Percentiles rank a stretch among this genome's conserved stretches.
Evolutionary conservation across 2,329 filamentous ascomycete genomes (phyloP).

Genomic region (Fusarium algeriense): DNA sequence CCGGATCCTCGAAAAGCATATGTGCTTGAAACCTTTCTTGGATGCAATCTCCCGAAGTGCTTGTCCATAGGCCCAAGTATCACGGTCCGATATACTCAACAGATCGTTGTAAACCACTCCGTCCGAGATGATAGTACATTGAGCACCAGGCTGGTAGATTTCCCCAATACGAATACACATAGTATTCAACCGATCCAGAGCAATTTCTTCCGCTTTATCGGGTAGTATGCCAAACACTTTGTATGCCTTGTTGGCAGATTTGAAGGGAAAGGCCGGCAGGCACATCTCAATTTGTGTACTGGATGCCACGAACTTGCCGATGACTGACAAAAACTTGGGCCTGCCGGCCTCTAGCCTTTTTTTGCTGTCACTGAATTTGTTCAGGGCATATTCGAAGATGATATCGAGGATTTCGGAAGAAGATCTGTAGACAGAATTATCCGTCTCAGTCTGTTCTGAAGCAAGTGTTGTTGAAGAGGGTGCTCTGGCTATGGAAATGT

Average conservation of each 20-base stretch:
- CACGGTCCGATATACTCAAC: conserved; percentile 59
- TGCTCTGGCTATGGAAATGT: neutral
- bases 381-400: conserved; percentile 18
- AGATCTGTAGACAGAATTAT: neutral
- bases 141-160: conserved; percentile 47
- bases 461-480: neutral
- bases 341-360: conserved; percentile 1
- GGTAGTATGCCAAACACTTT: conserved; percentile 50
- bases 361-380: conserved; percentile 18
- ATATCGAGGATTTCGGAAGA: conserved; percentile 4
- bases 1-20: conserved; percentile 60
- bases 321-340: neutral
- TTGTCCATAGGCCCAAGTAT: conserved; percentile 64
- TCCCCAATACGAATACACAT: conserved; percentile 48
- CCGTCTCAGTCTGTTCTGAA: neutral
- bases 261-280: conserved; percentile 51
- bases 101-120: conserved; percentile 67
- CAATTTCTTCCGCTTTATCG: conserved; percentile 51
- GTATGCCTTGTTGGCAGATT: conserved; percentile 51
- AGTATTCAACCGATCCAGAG: conserved; percentile 43
- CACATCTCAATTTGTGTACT: conserved; percentile 30
- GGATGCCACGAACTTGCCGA: neutral
- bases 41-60: conserved; percentile 55
- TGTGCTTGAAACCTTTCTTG: conserved; percentile 55
- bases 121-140: conserved; percentile 62